phyloP scores from a whole-genome alignment of 2,329 filamentous ascomycete genomes.

The Verticillium zaregamsianum region DNA sequence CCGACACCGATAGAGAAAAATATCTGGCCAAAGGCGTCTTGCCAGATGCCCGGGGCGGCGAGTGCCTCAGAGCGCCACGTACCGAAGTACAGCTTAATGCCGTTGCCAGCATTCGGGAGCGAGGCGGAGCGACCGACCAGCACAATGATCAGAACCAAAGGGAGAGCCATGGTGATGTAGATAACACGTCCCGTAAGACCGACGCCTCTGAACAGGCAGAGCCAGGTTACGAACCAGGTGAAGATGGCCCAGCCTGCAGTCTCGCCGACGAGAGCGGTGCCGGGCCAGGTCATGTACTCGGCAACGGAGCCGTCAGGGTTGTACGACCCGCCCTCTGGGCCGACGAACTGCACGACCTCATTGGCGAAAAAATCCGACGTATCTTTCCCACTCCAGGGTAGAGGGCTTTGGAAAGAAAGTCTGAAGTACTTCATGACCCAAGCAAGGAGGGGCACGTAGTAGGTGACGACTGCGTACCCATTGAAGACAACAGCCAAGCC shows the following conservation, averaged over 20 bases:
- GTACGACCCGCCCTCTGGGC: constrained; percentile 18
- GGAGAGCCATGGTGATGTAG: constrained; percentile 53
- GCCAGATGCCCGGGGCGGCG: constrained; percentile 44
- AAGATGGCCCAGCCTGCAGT: constrained; percentile 50
- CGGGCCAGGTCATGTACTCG: constrained; percentile 29
- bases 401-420: constrained; percentile 43
- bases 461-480: constrained; percentile 47
- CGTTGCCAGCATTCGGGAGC: constrained; percentile 44
- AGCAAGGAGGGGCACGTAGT: constrained; percentile 49
- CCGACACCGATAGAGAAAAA: constrained; percentile 27
- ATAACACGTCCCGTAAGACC: constrained; percentile 50
- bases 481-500: constrained; percentile 46
- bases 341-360: constrained; percentile 4
- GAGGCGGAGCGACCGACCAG: constrained; percentile 46
- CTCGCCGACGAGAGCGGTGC: constrained; percentile 41
- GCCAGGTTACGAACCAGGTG: constrained; percentile 52
- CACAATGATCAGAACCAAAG: constrained; percentile 48
- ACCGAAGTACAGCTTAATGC: constrained; percentile 36
- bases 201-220: constrained; percentile 54
- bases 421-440: constrained; percentile 55
- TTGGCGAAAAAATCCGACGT: constrained; percentile 31
- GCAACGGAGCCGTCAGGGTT: constrained; percentile 16
- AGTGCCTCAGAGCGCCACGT: constrained; percentile 40
- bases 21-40: constrained; percentile 46
- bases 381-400: constrained; percentile 45